These are phyloP conservation scores for Leucoagaricus sp. DNA, from an alignment of 1,284 basidiomycete genomes.

Conservation along the genomic window DNA sequence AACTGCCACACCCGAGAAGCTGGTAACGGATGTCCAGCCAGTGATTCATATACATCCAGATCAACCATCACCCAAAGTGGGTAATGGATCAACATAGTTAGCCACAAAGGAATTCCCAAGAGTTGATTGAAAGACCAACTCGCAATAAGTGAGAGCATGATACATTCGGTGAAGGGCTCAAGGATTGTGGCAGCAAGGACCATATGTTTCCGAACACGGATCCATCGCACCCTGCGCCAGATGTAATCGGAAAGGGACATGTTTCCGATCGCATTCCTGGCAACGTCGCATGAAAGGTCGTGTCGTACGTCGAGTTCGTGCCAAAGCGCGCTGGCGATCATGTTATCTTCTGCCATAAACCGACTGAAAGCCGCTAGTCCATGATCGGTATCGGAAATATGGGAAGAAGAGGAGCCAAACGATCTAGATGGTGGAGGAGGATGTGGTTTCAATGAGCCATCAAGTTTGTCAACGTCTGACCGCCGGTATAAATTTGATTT, in stretches of 20 bases:
- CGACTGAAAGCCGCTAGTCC: constrained; percentile 78
- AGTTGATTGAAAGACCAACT: constrained; percentile 59
- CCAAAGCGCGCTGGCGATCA: constrained; percentile 90
- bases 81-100: constrained; percentile 61
- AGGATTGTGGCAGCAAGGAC: constrained; percentile 78
- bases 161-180: constrained; percentile 89
- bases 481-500: constrained; percentile 96
- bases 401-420: background rate
- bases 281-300: constrained; percentile 86
- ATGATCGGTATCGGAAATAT: constrained; percentile 7
- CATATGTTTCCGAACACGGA: constrained; percentile 93
- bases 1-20: constrained; percentile 56
- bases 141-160: constrained; percentile 70
- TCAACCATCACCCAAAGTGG: constrained; percentile 66
- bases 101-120: constrained; percentile 48
- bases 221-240: constrained; percentile 88
- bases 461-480: constrained; percentile 78
- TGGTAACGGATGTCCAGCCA: constrained; percentile 69
- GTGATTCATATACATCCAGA: constrained; percentile 70
- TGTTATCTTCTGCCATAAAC: constrained; percentile 95
- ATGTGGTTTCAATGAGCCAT: constrained; percentile 56
- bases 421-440: constrained; percentile 16
- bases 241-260: constrained; percentile 85
- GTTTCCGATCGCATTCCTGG: constrained; percentile 84
- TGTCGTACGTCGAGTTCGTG: constrained; percentile 87